A percentile compares a stretch with the other conserved stretches of the same genome.
Conservation (phyloP, 1,284 basidiomycete genomes). For the Boletus mariae region DNA sequence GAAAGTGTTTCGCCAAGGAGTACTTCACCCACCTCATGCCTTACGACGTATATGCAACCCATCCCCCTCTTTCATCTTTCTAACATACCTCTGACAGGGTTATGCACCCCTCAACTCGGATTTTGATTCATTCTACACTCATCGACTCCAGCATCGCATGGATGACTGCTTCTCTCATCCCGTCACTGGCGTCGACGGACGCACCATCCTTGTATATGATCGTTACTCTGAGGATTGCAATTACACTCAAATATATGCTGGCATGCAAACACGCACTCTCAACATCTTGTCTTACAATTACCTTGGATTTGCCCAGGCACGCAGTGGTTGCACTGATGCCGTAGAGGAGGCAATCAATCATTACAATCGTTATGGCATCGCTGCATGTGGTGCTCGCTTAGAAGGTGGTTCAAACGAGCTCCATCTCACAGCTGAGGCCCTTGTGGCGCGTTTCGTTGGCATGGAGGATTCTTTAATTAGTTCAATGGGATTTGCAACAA, state of each 20-base stretch:
- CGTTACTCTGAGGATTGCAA: constrained; percentile 83
- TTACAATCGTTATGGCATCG: constrained; percentile 79
- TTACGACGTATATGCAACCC: constrained; percentile 57
- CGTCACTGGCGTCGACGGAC: constrained; percentile 91
- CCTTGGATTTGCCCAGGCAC: constrained; percentile 94
- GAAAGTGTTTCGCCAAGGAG: constrained; percentile 75
- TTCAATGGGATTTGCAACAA: constrained; percentile 98
- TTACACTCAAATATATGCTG: constrained; percentile 75
- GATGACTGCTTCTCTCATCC: constrained; percentile 97
- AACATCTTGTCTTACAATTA: constrained; percentile 99
- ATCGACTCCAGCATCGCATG: constrained; percentile 89
- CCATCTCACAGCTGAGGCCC: constrained; percentile 78
- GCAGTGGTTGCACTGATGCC: constrained; percentile 90
- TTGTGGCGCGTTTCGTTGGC: constrained; percentile 89
- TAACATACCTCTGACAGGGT: constrained; percentile 50
- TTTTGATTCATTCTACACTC: constrained; percentile 99
- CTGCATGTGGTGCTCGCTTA: constrained; percentile 73
- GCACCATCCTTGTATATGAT: constrained; percentile 87
- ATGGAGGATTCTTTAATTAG: constrained; percentile 86
- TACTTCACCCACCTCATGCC: constrained; percentile 83
- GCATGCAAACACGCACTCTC: constrained; percentile 81
- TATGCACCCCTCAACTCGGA: constrained; percentile 97
- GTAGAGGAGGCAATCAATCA: constrained; percentile 78
- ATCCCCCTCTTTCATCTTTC: background rate
- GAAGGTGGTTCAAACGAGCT: constrained; percentile 85